Evolutionary conservation across 371 early-diverging fungal genomes (phyloP).

Genomic region (Zychaea mexicana): DNA sequence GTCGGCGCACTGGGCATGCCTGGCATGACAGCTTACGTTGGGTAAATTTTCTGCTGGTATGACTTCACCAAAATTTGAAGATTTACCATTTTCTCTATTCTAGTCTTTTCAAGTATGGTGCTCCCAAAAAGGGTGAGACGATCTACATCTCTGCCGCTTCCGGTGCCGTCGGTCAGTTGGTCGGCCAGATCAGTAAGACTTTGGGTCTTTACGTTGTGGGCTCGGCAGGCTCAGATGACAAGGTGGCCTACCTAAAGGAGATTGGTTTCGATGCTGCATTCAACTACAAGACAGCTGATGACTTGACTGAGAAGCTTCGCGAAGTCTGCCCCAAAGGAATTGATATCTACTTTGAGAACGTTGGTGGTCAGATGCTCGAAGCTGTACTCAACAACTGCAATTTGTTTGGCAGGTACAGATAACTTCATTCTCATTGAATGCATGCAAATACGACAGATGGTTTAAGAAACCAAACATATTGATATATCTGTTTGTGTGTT

Average conservation of each 20-base stretch:
- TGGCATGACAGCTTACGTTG: slow-evolving; percentile 53
- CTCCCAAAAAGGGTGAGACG: slow-evolving; percentile 50
- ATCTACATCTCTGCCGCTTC: slow-evolving; percentile 56
- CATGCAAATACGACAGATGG: not conserved
- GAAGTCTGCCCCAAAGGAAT: slow-evolving; percentile 67
- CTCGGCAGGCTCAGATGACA: slow-evolving; percentile 76
- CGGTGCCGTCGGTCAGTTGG: slow-evolving; percentile 61
- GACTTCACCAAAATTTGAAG: too few species aligned
- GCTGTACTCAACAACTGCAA: slow-evolving; percentile 56
- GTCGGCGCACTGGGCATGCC: slow-evolving; percentile 60
- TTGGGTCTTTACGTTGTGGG: slow-evolving; percentile 74
- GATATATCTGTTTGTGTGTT: not conserved
- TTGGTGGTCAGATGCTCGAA: slow-evolving; percentile 75
- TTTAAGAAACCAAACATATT: not conserved
- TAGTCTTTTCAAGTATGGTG: slow-evolving; percentile 18
- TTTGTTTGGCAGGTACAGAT: slow-evolving; percentile 40
- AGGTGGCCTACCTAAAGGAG: slow-evolving; percentile 63
- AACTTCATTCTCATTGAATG: too few species aligned
- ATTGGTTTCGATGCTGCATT: slow-evolving; percentile 75
- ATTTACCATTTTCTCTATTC: too few species aligned
- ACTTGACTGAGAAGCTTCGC: slow-evolving; percentile 35
- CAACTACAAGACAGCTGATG: slow-evolving; percentile 79
- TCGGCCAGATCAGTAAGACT: slow-evolving; percentile 69
- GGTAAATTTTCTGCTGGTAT: too few species aligned
- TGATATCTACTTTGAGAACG: slow-evolving; percentile 74